Evolutionary conservation across 306 rosid genomes (phyloP).

Genomic region (Dryas alaskensis): DNA sequence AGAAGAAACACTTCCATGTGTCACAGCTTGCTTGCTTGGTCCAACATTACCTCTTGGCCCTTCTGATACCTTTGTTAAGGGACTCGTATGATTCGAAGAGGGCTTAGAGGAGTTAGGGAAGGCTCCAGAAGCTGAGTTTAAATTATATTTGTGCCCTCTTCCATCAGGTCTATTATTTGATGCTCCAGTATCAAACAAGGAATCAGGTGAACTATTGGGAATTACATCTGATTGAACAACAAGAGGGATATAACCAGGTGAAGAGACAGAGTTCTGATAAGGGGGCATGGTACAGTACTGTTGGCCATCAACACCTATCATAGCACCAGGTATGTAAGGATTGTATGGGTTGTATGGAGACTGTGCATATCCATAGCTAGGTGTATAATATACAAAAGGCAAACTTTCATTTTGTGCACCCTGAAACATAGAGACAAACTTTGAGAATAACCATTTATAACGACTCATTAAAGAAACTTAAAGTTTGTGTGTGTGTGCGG

Average conservation of each 20-base stretch:
- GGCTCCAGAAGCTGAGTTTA: slow-evolving; percentile 58
- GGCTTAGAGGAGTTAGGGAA: slow-evolving; percentile 51
- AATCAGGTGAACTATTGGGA: slow-evolving; percentile 53
- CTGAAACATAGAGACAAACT: slow-evolving; percentile 38
- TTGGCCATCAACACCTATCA: slow-evolving; percentile 76
- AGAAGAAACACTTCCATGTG: slow-evolving; percentile 55
- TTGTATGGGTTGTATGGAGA: slow-evolving; percentile 95
- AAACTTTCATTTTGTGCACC: slow-evolving; percentile 81
- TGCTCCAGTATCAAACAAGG: slow-evolving; percentile 47
- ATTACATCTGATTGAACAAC: slow-evolving; percentile 58
- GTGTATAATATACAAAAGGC: slow-evolving; percentile 78
- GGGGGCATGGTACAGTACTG: slow-evolving; percentile 64
- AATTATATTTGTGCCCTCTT: slow-evolving; percentile 58
- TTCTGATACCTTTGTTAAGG: slow-evolving; percentile 62
- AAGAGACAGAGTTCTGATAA: slow-evolving; percentile 60
- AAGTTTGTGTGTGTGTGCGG: neutral
- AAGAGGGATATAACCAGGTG: slow-evolving; percentile 65
- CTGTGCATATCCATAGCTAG: slow-evolving; percentile 92
- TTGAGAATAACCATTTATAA: slow-evolving; percentile 15
- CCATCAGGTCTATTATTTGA: slow-evolving; percentile 61
- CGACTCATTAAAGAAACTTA: neutral
- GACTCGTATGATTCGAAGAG: slow-evolving; percentile 50
- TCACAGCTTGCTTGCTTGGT: slow-evolving; percentile 51
- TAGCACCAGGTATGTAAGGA: slow-evolving; percentile 94
- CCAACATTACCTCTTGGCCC: slow-evolving; percentile 57